phyloP scores from a whole-genome alignment of 2,329 filamentous ascomycete genomes.

The Apiospora arundinis region DNA sequence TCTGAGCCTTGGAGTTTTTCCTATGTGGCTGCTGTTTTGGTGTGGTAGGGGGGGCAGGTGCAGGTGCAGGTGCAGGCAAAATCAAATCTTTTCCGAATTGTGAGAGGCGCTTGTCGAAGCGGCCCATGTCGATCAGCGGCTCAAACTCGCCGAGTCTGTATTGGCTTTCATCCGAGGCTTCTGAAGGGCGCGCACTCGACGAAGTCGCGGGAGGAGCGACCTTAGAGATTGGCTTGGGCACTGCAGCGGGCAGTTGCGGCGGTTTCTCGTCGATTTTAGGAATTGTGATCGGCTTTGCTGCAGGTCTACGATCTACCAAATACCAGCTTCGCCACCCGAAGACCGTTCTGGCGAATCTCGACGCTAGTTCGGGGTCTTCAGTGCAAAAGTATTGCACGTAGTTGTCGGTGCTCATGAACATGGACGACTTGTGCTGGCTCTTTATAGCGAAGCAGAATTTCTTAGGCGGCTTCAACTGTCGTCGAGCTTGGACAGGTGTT shows the following conservation, averaged over 20 bases:
- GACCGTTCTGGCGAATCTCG: conserved; percentile 72
- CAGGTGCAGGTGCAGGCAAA: conserved; percentile 34
- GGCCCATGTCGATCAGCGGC: conserved; percentile 69
- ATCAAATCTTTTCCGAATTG: conserved; percentile 55
- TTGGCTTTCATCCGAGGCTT: conserved; percentile 50
- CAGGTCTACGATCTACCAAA: conserved; percentile 70
- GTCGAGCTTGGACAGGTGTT: conserved; percentile 69
- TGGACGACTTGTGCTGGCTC: conserved; percentile 85
- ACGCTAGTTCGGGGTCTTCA: conserved; percentile 71
- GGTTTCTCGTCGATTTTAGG: conserved; percentile 37
- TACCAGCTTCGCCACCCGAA: conserved; percentile 94
- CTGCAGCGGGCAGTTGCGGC: conserved; percentile 35
- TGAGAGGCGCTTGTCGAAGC: conserved; percentile 60
- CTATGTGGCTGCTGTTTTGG: conserved; percentile 36
- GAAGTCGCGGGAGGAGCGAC: conserved; percentile 35
- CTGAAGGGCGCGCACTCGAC: background rate
- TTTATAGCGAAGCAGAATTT: conserved; percentile 87
- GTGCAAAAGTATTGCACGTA: conserved; percentile 93
- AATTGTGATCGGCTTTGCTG: conserved; percentile 37
- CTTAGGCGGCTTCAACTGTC: conserved; percentile 82
- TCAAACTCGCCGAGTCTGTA: conserved; percentile 73
- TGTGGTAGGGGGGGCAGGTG: conserved; percentile 35
- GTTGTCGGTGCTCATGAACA: conserved; percentile 83
- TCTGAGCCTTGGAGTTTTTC: conserved; percentile 29
- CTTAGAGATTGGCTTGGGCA: conserved; percentile 36